Conservation (phyloP, 805 yeast species). For the Scheffersomyces stipitis region DNA sequence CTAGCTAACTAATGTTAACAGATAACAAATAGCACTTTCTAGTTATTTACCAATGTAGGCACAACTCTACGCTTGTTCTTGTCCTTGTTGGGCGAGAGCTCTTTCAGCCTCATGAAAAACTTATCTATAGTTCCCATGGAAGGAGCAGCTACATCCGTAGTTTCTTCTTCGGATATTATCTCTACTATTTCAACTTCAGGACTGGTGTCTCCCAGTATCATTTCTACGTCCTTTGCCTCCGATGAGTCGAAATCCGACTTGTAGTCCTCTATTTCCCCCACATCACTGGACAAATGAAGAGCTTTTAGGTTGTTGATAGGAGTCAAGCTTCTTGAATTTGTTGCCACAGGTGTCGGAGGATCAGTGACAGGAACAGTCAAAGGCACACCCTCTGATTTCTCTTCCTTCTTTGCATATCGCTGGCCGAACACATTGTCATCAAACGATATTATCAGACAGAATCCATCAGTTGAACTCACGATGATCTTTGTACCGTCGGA, state of each 20-base stretch:
- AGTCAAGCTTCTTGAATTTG: too few relatives aligned
- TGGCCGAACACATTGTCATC: constrained; percentile 58
- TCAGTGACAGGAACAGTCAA: too few relatives aligned
- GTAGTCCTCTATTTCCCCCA: too few relatives aligned
- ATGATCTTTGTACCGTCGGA: constrained; percentile 68
- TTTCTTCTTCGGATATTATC: too few relatives aligned
- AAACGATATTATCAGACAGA: constrained; percentile 69
- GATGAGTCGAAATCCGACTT: too few relatives aligned
- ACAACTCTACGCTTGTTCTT: constrained; percentile 20
- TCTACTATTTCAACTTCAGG: neutral
- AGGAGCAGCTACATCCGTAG: neutral
- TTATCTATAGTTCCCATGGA: constrained; percentile 7
- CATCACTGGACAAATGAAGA: too few relatives aligned
- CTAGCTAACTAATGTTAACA: too few relatives aligned
- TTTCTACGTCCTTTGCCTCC: neutral
- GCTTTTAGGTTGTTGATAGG: too few relatives aligned
- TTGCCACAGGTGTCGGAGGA: too few relatives aligned
- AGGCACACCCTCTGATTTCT: neutral
- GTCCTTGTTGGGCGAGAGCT: constrained; percentile 9
- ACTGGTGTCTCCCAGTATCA: neutral
- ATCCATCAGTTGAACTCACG: constrained; percentile 89
- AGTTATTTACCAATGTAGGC: constrained; percentile 17
- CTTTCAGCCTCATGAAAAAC: constrained; percentile 8
- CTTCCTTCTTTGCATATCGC: constrained; percentile 25
- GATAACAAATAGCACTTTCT: too few relatives aligned